Base-by-base conservation (phyloP, 495 filamentous ascomycete species). In the Parmelia sp. region DNA sequence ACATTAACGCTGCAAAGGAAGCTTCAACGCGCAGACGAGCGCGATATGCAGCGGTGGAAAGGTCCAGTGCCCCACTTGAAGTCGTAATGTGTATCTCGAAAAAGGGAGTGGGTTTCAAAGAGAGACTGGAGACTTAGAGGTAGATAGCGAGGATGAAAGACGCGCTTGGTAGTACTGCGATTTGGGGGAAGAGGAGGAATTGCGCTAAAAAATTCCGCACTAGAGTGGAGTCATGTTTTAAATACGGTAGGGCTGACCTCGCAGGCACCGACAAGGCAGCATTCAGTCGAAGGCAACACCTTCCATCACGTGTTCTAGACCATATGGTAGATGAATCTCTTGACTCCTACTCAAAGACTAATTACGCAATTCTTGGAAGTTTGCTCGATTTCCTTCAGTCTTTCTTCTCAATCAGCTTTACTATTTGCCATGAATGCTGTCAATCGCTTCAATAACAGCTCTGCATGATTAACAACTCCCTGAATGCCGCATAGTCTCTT, bases 131-230 rank as follows among this genome's bases (percentile, higher is more conserved):
- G 42, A 17, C 51, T 57, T 42, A 57, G 25, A 42, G n/a, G n/a
- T 57, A 42, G 8, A 56, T 25, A 14, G 29, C 35, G 21, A 23
- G 35, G 19, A 33, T 15, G 21, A 31, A n/a, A 47, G 56, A 64
- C 62, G 62, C 62, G 62, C 40, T 59, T 64, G 36, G 25, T 59
- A 42, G 25, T 59, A 42, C 4, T 44, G 19, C 35, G 21, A 58
- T 25, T 40, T 25, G 25, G 36, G 11, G 35, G 4, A 40, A 42
- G 40, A 59, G 37, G 23, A 27, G 40, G 57, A 59, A 44, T 31
- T 40, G 9, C 40, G 23, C 57, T 29, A 42, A 31, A 27, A n/a
- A 53, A 31, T 53, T 53, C 49, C 49, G 11, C 49, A 53, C 49
- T 53, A 53, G 14, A 31, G 25, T 42, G 15, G 15, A 42, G 6